Evolutionary conservation across 176 grass and related monocot genomes (phyloP), one percentile per base, ranked within the genome.

Genomic region (Zea mays): DNA sequence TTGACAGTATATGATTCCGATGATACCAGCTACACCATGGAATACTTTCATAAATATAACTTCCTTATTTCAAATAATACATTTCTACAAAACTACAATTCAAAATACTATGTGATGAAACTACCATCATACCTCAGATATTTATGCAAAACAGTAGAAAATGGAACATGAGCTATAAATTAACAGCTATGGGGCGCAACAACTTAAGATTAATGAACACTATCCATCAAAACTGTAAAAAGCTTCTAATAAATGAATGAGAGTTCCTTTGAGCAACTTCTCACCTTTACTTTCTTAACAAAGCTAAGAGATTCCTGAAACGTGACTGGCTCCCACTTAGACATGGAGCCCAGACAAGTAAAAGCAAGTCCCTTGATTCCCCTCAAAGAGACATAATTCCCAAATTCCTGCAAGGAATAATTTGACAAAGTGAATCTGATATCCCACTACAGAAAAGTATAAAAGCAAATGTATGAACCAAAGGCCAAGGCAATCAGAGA

Each of bases 261-360:
- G 73, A 60, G 78, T 72, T 82, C 12, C 61, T 75, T 56, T 87
- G 15, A 43, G 6, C 6, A 72, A 35, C 37, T 76, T 82, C 65
- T 76, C n/a, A 92, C 86, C 82, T 92, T 92, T 35, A 88, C 82
- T 88, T 88, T 79, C 75, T 85, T 92, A 13, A 92, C 85, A 75
- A 92, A 92, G 52, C 78, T 65, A 61, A 92, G 90, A 71, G 90
- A 83, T 76, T 92, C 90, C 69, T 92, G 68, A 65, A 88, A 92
- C 57, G 90, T 92, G 62, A 92, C 62, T 47, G 86, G 74, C 39
- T 80, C 73, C 67, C 77, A 80, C 73, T 85, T 88, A 79, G 74
- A 79, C 68, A 88, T 80, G 69, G 71, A 84, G 46, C 65, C 49
- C 63, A 65, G 45, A 71, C 52, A 79, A 36, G 61, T 69, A 68